These are phyloP conservation scores for Russula compacta DNA, from an alignment of 768 basidiomycete species.

Conservation along the genomic window DNA sequence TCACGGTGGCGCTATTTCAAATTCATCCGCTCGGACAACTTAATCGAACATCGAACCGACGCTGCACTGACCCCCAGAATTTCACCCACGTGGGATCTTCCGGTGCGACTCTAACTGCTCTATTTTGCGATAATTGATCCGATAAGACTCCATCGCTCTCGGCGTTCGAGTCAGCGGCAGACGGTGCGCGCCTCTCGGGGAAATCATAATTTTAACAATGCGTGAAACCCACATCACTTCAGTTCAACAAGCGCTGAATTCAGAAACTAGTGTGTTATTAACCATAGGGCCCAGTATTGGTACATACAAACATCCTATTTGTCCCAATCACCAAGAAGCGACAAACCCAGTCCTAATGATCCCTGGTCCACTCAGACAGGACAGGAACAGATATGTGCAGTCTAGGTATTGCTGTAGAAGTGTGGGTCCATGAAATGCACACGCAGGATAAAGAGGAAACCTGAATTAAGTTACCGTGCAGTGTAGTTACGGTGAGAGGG, in stretches of 20 bases:
- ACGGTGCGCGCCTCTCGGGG: background rate
- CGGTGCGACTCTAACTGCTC: background rate
- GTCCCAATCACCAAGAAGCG: background rate
- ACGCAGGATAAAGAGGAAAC: background rate
- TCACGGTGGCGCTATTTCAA: slow-evolving; percentile 9
- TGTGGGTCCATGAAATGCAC: background rate
- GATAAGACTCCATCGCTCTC: background rate
- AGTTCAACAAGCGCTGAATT: background rate
- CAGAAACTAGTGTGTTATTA: background rate
- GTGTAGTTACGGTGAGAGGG: background rate
- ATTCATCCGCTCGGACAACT: background rate
- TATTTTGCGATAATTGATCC: background rate
- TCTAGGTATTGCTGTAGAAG: background rate
- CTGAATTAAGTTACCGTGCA: background rate
- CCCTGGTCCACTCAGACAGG: background rate
- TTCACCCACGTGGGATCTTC: background rate
- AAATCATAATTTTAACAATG: background rate
- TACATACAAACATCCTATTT: background rate
- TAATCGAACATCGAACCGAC: background rate
- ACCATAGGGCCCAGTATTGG: background rate
- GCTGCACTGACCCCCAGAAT: background rate
- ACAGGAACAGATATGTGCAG: background rate
- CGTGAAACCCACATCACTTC: background rate
- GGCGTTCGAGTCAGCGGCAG: background rate
- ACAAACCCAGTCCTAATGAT: background rate